Percentiles rank a stretch among this genome's conserved stretches.
Conservation (phyloP, 2,329 filamentous ascomycete species). For the Graphiopsis chlorocephala region DNA sequence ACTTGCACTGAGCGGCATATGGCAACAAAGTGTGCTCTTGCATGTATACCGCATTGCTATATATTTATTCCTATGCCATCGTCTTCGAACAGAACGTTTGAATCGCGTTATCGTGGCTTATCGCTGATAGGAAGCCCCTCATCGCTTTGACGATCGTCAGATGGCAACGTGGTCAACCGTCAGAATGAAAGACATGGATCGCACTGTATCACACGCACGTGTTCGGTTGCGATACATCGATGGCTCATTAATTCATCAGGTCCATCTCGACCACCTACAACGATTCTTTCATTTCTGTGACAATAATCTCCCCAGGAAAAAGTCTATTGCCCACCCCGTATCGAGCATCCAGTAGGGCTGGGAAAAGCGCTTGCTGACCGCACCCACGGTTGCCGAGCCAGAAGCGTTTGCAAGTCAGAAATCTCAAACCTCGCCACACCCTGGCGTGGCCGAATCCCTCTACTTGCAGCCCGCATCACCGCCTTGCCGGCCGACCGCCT, state of each 20-base stretch:
- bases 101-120: not conserved
- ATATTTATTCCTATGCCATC: not conserved
- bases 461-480: constrained; percentile 3
- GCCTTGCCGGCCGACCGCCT: constrained; percentile 9
- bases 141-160: not conserved
- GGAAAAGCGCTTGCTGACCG: not conserved
- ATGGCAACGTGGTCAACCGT: constrained; percentile 1
- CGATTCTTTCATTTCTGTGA: not conserved
- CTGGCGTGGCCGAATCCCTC: not conserved
- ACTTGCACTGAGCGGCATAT: not conserved
- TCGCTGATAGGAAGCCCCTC: not conserved
- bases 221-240: not conserved
- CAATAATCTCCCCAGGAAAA: not conserved
- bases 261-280: not conserved
- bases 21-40: not conserved
- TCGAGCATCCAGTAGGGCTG: not conserved
- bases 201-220: not conserved
- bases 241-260: not conserved
- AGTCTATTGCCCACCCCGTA: not conserved
- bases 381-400: not conserved
- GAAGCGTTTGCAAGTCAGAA: not conserved
- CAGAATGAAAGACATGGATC: not conserved
- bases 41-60: not conserved
- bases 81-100: not conserved
- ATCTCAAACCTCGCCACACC: constrained; percentile 6